Percentiles rank a stretch among this genome's conserved stretches.
Conservation (phyloP, 2,329 filamentous ascomycete species). For the Neonectria magnoliae region DNA sequence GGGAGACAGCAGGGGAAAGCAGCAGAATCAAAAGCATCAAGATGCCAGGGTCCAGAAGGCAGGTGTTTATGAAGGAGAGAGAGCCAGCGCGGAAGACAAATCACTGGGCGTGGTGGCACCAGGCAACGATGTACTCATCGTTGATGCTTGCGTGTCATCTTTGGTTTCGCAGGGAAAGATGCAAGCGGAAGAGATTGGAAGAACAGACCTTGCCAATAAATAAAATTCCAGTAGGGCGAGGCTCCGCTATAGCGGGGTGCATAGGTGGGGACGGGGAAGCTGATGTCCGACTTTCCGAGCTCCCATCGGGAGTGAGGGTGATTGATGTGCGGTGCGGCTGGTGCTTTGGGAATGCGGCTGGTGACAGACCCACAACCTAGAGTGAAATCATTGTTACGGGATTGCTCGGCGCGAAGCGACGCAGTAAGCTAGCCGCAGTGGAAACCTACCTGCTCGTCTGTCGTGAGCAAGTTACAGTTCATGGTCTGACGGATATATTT, state of each 20-base stretch:
- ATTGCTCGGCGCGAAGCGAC: slow-evolving; percentile 23
- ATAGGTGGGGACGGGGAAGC: slow-evolving; percentile 25
- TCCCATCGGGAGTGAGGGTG: slow-evolving; percentile 6
- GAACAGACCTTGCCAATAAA: slow-evolving; percentile 21
- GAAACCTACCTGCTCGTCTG: slow-evolving; percentile 15
- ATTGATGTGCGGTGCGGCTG: slow-evolving; percentile 11
- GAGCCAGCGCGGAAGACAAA: slow-evolving; percentile 24
- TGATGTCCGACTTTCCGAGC: slow-evolving; percentile 23
- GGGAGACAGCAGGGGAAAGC: slow-evolving; percentile 25
- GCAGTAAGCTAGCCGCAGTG: slow-evolving; percentile 10
- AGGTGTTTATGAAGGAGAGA: slow-evolving; percentile 29
- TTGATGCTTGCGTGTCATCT: slow-evolving; percentile 50
- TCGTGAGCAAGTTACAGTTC: slow-evolving; percentile 24
- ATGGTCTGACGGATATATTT: slow-evolving; percentile 33
- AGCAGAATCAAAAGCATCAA: slow-evolving; percentile 25
- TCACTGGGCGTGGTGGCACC: slow-evolving; percentile 36
- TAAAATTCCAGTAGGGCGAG: slow-evolving; percentile 40
- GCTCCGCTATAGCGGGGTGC: slow-evolving; percentile 38
- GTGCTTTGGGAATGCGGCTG: slow-evolving; percentile 14
- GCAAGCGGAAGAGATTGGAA: slow-evolving; percentile 36
- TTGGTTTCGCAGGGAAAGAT: slow-evolving; percentile 37
- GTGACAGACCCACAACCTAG: background rate
- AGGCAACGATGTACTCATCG: slow-evolving; percentile 46
- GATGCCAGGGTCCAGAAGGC: slow-evolving; percentile 6
- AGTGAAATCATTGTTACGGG: slow-evolving; percentile 31